A percentile compares a stretch with the other conserved stretches of the same genome.
phyloP scores from a whole-genome alignment of 257 asterid species.

The Salvia miltiorrhiza region DNA sequence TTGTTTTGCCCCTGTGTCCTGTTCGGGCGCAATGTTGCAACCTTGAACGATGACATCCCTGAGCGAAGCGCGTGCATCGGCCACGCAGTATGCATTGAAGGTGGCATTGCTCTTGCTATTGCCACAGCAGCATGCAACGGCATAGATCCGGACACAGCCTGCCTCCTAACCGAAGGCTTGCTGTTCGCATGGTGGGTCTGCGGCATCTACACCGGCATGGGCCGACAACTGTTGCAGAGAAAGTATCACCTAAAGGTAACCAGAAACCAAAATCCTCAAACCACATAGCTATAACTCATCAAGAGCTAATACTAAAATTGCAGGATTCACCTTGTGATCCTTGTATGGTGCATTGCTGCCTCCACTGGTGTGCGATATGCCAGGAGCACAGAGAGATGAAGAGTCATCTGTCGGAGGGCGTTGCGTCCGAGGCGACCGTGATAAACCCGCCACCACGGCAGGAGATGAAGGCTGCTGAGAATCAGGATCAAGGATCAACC shows the following conservation, averaged over 20 bases:
- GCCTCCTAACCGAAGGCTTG: slow-evolving; percentile 70
- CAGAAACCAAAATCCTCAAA: neutral
- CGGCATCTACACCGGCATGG: slow-evolving; percentile 79
- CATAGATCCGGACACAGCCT: slow-evolving; percentile 64
- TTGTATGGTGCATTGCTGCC: slow-evolving; percentile 64
- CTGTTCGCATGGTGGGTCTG: slow-evolving; percentile 89
- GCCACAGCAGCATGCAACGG: slow-evolving; percentile 63
- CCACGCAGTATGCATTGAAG: slow-evolving; percentile 66
- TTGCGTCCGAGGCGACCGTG: slow-evolving; percentile 24
- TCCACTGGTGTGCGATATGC: slow-evolving; percentile 82
- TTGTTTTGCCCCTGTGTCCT: slow-evolving; percentile 67
- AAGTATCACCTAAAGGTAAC: slow-evolving; percentile 72
- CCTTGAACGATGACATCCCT: slow-evolving; percentile 53
- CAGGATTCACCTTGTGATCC: slow-evolving; percentile 82
- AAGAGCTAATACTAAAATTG: neutral
- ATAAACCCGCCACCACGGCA: slow-evolving; percentile 55
- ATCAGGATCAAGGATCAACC: slow-evolving; percentile 25
- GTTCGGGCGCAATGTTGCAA: slow-evolving; percentile 66
- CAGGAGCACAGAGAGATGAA: slow-evolving; percentile 72
- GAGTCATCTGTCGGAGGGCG: slow-evolving; percentile 34
- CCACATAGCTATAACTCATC: neutral
- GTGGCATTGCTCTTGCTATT: slow-evolving; percentile 73
- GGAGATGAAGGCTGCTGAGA: slow-evolving; percentile 44
- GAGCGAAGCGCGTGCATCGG: slow-evolving; percentile 54
- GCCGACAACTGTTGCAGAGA: slow-evolving; percentile 69